phyloP scores from a whole-genome alignment of 2,329 filamentous ascomycete genomes.

The Akanthomyces muscarius region DNA sequence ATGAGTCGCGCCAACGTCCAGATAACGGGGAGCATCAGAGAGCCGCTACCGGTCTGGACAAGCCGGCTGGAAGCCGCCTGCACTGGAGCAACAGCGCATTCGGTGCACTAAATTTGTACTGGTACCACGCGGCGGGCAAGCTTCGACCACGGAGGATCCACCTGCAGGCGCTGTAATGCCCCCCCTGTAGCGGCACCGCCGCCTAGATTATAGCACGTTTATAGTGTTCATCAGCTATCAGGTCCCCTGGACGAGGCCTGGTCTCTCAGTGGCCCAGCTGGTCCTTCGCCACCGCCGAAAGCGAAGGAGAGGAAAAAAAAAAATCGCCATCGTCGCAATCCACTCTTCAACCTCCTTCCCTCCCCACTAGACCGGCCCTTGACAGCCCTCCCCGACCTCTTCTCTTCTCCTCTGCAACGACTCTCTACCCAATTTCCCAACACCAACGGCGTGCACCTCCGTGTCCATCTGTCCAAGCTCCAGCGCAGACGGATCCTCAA shows the following conservation, averaged over 20 bases:
- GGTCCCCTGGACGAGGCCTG: background rate
- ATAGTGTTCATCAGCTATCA: background rate
- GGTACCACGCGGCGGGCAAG: background rate
- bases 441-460: constrained; percentile 7
- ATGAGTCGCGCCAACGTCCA: background rate
- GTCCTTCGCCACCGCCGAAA: background rate
- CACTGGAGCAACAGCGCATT: too few relatives aligned
- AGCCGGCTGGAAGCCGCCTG: too few relatives aligned
- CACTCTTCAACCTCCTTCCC: constrained; percentile 17
- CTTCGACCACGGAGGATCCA: background rate
- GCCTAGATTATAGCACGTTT: background rate
- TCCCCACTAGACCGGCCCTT: constrained; percentile 10
- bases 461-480: constrained; percentile 4
- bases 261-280: background rate
- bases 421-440: constrained; percentile 1
- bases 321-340: constrained; percentile 14
- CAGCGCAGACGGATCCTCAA: background rate
- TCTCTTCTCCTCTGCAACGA: background rate
- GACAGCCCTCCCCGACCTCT: constrained; percentile 8
- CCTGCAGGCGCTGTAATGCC: background rate
- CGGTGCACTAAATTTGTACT: background rate
- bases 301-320: background rate
- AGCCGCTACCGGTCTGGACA: too few relatives aligned
- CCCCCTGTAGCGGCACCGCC: background rate
- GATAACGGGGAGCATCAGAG: background rate